Percentiles rank a stretch among this genome's conserved stretches.
phyloP scores from a whole-genome alignment of 306 rosid genomes.

The Rosa rugosa region DNA sequence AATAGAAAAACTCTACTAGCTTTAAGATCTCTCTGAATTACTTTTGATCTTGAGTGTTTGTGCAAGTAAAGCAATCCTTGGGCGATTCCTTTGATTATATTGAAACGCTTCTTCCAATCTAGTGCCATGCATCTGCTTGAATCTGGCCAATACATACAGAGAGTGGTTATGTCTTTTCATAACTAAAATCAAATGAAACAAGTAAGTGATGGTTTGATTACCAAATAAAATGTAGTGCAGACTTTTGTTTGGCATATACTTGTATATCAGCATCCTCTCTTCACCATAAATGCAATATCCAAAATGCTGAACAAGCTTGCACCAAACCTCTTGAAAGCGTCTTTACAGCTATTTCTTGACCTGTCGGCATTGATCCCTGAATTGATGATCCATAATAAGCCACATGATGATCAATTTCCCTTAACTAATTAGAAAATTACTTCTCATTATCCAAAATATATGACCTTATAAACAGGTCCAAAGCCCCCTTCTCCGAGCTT shows the following conservation, averaged over 20 bases:
- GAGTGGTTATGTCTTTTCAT: not conserved
- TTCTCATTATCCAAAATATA: not conserved
- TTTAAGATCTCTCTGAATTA: constrained; percentile 10
- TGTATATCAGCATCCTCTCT: constrained; percentile 33
- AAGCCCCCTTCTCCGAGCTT: constrained; percentile 18
- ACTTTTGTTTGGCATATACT: constrained; percentile 37
- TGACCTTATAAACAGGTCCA: constrained; percentile 14
- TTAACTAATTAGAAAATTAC: not conserved
- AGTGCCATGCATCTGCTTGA: not conserved
- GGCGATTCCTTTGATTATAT: constrained; percentile 1
- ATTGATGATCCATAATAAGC: not conserved
- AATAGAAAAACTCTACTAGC: too few species aligned
- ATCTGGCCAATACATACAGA: not conserved
- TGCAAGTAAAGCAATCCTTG: constrained; percentile 10
- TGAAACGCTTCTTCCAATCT: constrained; percentile 14
- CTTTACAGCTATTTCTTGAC: constrained; percentile 17
- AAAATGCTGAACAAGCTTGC: constrained; percentile 20
- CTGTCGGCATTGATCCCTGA: constrained; percentile 10
- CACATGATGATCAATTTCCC: not conserved
- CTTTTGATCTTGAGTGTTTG: not conserved
- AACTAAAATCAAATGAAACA: not conserved
- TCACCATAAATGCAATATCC: constrained; percentile 30
- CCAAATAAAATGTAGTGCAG: constrained; percentile 36
- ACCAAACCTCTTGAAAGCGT: constrained; percentile 25
- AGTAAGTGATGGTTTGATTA: not conserved